These are phyloP conservation scores for Talaromyces proteolyticus DNA, from an alignment of 495 filamentous ascomycete genomes.

Conservation along the genomic window DNA sequence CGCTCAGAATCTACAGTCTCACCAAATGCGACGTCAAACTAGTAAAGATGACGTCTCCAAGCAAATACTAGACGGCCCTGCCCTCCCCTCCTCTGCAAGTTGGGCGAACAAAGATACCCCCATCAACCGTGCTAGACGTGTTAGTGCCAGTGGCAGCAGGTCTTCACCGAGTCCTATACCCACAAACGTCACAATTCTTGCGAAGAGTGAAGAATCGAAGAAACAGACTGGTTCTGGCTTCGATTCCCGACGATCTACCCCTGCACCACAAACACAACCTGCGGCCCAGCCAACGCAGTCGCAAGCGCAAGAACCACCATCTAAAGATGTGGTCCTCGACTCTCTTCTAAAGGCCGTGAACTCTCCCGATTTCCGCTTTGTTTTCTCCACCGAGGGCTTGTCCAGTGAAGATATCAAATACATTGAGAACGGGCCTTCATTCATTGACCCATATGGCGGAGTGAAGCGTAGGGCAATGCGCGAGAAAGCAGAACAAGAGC, in stretches of 20 bases:
- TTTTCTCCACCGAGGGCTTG: conserved; percentile 47
- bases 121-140: conserved; percentile 58
- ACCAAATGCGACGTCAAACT: conserved; percentile 65
- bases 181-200: conserved; percentile 51
- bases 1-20: conserved; percentile 47
- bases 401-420: conserved; percentile 47
- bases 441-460: conserved; percentile 77
- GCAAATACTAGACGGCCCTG: conserved; percentile 66
- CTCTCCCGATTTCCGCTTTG: conserved; percentile 54
- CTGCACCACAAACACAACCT: conserved; percentile 15
- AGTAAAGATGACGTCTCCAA: conserved; percentile 69
- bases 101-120: conserved; percentile 81
- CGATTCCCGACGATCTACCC: conserved; percentile 17
- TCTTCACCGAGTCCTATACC: conserved; percentile 76
- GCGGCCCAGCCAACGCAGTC: conserved; percentile 14
- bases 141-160: conserved; percentile 72
- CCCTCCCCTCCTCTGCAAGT: conserved; percentile 84
- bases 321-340: conserved; percentile 34
- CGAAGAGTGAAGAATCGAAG: conserved; percentile 32
- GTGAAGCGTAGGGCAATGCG: conserved; percentile 67
- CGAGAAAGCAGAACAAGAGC: conserved; percentile 59
- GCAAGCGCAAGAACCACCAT: conserved; percentile 12
- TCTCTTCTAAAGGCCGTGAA: conserved; percentile 47
- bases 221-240: conserved; percentile 23
- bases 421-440: conserved; percentile 61